Evolutionary conservation across 2,329 filamentous ascomycete genomes (phyloP).

Genomic region (Botrytis paeoniae): DNA sequence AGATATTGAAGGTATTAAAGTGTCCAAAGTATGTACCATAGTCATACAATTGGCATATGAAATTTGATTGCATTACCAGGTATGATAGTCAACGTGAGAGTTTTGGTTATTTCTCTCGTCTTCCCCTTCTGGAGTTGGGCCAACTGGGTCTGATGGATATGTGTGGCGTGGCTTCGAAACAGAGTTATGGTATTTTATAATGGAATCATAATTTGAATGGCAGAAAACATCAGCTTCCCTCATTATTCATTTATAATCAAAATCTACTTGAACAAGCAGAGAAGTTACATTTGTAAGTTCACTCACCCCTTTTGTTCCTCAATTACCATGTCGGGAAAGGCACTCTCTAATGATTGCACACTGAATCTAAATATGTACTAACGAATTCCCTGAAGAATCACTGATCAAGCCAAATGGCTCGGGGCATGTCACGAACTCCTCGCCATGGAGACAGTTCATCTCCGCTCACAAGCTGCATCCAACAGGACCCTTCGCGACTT

Average conservation of each 20-base stretch:
- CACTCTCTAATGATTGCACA: neutral
- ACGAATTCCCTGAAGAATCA: conserved; percentile 30
- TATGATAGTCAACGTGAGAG: neutral
- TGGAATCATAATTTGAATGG: neutral
- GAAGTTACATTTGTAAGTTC: neutral
- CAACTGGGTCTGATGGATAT: neutral
- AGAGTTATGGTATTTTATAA: neutral
- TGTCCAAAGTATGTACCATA: neutral
- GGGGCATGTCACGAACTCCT: conserved; percentile 39
- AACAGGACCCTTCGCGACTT: conserved; percentile 39
- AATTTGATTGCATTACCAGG: neutral
- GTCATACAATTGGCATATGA: neutral
- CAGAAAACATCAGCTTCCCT: neutral
- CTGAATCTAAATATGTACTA: neutral
- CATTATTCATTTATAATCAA: neutral
- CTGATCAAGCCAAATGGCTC: conserved; percentile 40
- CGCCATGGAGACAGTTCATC: conserved; percentile 40
- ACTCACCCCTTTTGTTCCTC: neutral
- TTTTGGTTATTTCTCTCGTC: neutral
- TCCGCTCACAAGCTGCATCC: conserved; percentile 36
- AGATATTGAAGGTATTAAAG: neutral
- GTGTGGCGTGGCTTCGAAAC: neutral
- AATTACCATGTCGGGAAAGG: neutral
- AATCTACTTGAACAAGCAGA: neutral
- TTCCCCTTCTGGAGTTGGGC: neutral